Evolutionary conservation across 2,329 filamentous ascomycete species (phyloP).

Genomic region (Hymenoscyphus repandus): DNA sequence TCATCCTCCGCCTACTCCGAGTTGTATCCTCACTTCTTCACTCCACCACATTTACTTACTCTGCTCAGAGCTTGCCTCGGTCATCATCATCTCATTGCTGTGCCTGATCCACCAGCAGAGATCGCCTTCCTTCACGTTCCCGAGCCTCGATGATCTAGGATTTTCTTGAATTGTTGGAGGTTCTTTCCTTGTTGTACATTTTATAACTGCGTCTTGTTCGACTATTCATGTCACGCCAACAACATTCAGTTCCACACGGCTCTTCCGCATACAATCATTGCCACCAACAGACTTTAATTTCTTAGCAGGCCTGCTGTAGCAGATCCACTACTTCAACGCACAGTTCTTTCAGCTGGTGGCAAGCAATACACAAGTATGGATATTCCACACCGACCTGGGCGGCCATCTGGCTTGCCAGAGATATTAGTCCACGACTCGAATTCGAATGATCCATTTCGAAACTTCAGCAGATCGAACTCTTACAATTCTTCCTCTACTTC

Average conservation of each 20-base stretch:
- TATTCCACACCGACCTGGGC: conserved; percentile 32
- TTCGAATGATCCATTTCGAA: conserved; percentile 26
- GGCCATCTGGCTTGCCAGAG: conserved; percentile 32
- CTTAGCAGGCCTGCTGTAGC: conserved; percentile 10
- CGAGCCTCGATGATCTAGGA: conserved; percentile 18
- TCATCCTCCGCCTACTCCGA: background rate
- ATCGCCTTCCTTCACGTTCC: conserved; percentile 7
- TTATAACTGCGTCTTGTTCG: conserved; percentile 13
- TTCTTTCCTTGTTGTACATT: conserved; percentile 22
- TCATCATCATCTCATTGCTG: conserved; percentile 5
- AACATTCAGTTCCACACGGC: conserved; percentile 18
- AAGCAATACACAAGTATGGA: conserved; percentile 34
- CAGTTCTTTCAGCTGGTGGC: conserved; percentile 25
- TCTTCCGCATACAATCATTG: conserved; percentile 23
- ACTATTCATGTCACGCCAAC: conserved; percentile 25
- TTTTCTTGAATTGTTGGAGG: conserved; percentile 10
- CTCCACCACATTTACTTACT: background rate
- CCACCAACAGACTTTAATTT: conserved; percentile 21
- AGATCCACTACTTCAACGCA: conserved; percentile 8
- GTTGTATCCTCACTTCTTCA: background rate
- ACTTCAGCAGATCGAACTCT: conserved; percentile 23
- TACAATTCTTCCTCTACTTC: conserved; percentile 32
- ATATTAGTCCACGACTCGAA: conserved; percentile 39
- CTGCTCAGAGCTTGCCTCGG: background rate
- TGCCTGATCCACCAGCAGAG: conserved; percentile 3